Evolutionary conservation across 1,139 yeast genomes (phyloP).

Genomic region (Meyerozyma smithsonii): DNA sequence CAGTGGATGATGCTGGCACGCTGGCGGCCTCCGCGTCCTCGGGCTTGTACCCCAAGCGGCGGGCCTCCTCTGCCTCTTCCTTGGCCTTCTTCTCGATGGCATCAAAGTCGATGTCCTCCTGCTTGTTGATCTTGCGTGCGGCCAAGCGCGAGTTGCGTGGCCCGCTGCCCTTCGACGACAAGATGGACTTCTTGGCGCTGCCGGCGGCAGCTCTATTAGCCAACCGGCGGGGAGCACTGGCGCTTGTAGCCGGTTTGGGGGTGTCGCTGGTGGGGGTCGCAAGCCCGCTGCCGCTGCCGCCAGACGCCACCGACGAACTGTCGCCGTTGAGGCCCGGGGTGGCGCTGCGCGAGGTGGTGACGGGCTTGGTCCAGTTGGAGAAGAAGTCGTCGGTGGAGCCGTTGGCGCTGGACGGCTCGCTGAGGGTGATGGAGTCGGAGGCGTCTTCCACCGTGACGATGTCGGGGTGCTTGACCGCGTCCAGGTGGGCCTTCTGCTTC

Average conservation of each 20-base stretch:
- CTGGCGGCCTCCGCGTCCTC: constrained; percentile 18
- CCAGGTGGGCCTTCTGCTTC: constrained; percentile 61
- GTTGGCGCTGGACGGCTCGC: constrained; percentile 29
- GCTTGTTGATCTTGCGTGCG: constrained; percentile 45
- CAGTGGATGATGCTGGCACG: constrained; percentile 4
- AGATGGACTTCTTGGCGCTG: constrained; percentile 33
- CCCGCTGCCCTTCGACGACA: constrained; percentile 38
- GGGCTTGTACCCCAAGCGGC: constrained; percentile 70
- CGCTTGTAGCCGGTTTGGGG: constrained; percentile 21
- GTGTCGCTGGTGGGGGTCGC: constrained; percentile 17
- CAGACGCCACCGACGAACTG: constrained; percentile 9
- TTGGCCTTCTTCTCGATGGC: constrained; percentile 86
- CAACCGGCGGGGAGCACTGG: constrained; percentile 17
- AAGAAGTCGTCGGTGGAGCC: constrained; percentile 79
- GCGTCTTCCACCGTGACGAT: constrained; percentile 57
- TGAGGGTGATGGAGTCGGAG: constrained; percentile 30
- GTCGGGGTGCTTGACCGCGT: constrained; percentile 66
- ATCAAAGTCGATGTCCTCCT: constrained; percentile 80
- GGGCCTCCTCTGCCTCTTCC: constrained; percentile 72
- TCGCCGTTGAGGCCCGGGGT: constrained; percentile 45
- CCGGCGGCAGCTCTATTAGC: constrained; percentile 17
- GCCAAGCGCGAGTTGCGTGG: constrained; percentile 56
- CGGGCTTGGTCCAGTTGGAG: constrained; percentile 84
- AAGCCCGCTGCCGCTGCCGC: constrained; percentile 4
- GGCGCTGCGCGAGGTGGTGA: constrained; percentile 38